These are phyloP conservation scores for Phytophthora podocarpi DNA, from an alignment of 352 stramenopile species.

Conservation along the genomic window DNA sequence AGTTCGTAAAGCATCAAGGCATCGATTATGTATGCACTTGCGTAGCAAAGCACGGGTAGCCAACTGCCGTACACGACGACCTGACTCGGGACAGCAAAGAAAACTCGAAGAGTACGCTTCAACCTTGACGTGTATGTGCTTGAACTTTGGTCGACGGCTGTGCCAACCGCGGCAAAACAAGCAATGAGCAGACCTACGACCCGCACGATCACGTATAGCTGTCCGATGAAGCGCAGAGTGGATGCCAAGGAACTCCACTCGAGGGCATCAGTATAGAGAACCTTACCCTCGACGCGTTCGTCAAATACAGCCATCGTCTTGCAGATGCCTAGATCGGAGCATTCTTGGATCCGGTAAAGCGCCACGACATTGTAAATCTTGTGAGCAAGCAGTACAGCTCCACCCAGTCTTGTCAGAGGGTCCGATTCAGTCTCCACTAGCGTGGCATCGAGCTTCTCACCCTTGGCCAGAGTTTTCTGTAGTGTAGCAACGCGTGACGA, in stretches of 20 bases:
- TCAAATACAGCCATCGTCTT: slow-evolving; percentile 41
- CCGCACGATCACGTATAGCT: slow-evolving; percentile 50
- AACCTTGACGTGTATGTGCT: slow-evolving; percentile 2
- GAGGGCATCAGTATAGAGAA: slow-evolving; percentile 59
- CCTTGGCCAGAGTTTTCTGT: slow-evolving; percentile 28
- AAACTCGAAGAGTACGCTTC: slow-evolving; percentile 33
- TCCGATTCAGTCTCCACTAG: slow-evolving; percentile 57
- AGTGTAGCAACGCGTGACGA: slow-evolving; percentile 34
- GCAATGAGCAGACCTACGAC: slow-evolving; percentile 39
- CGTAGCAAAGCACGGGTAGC: slow-evolving; percentile 52
- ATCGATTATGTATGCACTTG: slow-evolving; percentile 55
- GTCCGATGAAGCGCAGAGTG: slow-evolving; percentile 46
- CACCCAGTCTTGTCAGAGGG: slow-evolving; percentile 50
- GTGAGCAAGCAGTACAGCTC: slow-evolving; percentile 52
- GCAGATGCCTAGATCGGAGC: slow-evolving; percentile 20
- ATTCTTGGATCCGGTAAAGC: slow-evolving; percentile 49
- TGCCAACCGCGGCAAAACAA: slow-evolving; percentile 34
- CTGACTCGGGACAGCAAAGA: slow-evolving; percentile 56
- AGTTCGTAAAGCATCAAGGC: slow-evolving; percentile 57
- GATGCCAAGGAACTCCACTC: slow-evolving; percentile 58
- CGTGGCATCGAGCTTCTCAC: slow-evolving; percentile 50
- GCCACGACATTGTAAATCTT: slow-evolving; percentile 62
- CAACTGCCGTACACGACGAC: slow-evolving; percentile 61
- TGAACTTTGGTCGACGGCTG: not conserved
- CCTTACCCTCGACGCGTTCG: slow-evolving; percentile 50